phyloP scores from a whole-genome alignment of 1,284 basidiomycete species.

The Mycosarcoma mackinlayi region DNA sequence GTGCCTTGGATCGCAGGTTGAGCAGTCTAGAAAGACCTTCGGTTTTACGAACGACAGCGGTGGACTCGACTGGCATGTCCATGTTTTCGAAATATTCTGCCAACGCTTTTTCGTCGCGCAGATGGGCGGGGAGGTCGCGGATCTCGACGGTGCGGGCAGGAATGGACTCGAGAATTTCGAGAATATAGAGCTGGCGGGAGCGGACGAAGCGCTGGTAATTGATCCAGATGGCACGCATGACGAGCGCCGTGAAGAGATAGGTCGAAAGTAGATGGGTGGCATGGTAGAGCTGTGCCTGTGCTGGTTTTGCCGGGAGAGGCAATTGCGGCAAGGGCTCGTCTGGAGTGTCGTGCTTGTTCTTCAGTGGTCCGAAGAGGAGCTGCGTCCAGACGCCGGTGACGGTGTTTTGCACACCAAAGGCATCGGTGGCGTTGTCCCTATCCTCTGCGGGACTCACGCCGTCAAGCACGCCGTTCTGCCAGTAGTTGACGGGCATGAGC shows the following conservation, averaged over 20 bases:
- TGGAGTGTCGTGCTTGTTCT: conserved; percentile 19
- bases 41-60: conserved; percentile 87
- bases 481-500: conserved; percentile 67
- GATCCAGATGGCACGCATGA: conserved; percentile 84
- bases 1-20: conserved; percentile 79
- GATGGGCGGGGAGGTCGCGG: conserved; percentile 81
- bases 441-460: conserved; percentile 64
- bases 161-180: conserved; percentile 92
- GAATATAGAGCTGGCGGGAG: conserved; percentile 89
- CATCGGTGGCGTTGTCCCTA: conserved; percentile 34
- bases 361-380: conserved; percentile 23
- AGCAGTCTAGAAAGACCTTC: conserved; percentile 79
- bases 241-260: conserved; percentile 87
- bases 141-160: conserved; percentile 92
- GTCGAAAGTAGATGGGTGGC: conserved; percentile 87
- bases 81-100: conserved; percentile 89
- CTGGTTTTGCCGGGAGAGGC: conserved; percentile 40
- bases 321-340: conserved; percentile 52
- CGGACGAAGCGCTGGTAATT: conserved; percentile 90
- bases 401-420: not conserved
- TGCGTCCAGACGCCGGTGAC: conserved; percentile 34
- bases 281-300: conserved; percentile 68
- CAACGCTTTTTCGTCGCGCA: conserved; percentile 83
- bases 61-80: conserved; percentile 78
- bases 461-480: conserved; percentile 66